Evolutionary conservation across 495 filamentous ascomycete genomes (phyloP).

Genomic region (Apodospora peruviana): DNA sequence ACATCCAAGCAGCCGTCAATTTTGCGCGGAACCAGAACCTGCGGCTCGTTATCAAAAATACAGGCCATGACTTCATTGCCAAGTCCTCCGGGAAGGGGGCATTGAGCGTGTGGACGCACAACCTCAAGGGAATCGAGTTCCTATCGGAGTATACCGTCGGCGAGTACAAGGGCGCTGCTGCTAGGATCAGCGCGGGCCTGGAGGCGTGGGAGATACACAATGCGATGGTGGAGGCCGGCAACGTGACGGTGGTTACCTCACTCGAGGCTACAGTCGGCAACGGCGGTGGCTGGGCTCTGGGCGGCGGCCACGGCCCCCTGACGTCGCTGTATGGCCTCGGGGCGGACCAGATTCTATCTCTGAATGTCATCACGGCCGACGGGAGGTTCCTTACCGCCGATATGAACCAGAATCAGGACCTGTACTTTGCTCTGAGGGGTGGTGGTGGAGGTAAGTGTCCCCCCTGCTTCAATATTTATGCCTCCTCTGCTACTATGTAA

Average conservation of each 20-base stretch:
- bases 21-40: conserved; percentile 55
- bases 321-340: conserved; percentile 43
- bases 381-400: conserved; percentile 51
- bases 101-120: not conserved
- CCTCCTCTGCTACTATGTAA: not conserved
- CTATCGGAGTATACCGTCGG: not conserved
- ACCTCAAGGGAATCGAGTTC: not conserved
- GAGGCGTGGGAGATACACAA: not conserved
- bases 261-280: not conserved
- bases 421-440: conserved; percentile 60
- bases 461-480: not conserved
- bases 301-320: conserved; percentile 32
- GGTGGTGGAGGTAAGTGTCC: conserved; percentile 45
- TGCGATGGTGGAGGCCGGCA: not conserved
- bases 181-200: not conserved
- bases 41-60: conserved; percentile 42
- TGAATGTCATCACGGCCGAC: conserved; percentile 51
- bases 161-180: not conserved
- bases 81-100: not conserved
- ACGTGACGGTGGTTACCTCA: not conserved
- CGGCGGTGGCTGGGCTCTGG: not conserved
- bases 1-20: conserved; percentile 53
- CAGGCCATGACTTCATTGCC: not conserved
- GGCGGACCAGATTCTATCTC: conserved; percentile 46
- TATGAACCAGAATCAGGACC: conserved; percentile 42